Evolutionary conservation across 768 basidiomycete genomes (phyloP).

Genomic region (Boletus coccyginus): DNA sequence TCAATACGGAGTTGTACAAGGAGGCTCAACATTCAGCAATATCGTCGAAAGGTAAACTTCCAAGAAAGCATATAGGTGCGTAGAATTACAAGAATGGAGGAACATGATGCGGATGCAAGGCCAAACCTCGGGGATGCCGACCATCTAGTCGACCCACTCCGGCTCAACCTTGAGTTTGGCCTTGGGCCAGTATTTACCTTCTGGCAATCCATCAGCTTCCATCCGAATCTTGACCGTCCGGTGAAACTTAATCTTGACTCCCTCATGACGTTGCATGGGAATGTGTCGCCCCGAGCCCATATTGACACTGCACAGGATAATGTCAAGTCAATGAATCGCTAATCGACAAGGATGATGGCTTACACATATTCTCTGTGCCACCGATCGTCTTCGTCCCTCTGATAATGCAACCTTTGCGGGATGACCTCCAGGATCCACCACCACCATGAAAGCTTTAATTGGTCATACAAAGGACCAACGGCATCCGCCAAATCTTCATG

Average conservation of each 20-base stretch:
- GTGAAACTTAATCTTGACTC: slow-evolving; percentile 45
- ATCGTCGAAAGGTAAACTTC: background rate
- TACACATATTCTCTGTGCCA: slow-evolving; percentile 21
- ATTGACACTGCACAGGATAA: slow-evolving; percentile 28
- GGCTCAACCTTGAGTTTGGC: slow-evolving; percentile 38
- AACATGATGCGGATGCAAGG: background rate
- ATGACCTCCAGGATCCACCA: slow-evolving; percentile 73
- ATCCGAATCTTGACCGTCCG: slow-evolving; percentile 48
- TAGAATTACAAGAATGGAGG: background rate
- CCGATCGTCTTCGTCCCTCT: slow-evolving; percentile 19
- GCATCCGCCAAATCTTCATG: slow-evolving; percentile 64
- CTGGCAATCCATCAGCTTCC: slow-evolving; percentile 41
- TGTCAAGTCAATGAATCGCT: background rate
- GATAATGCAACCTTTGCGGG: slow-evolving; percentile 35
- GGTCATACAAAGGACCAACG: slow-evolving; percentile 50
- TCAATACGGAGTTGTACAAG: background rate
- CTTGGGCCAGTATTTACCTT: slow-evolving; percentile 39
- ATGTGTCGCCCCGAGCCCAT: slow-evolving; percentile 41
- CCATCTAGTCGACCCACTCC: slow-evolving; percentile 38
- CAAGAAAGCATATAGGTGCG: background rate
- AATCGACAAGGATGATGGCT: background rate
- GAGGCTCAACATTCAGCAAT: too few species aligned
- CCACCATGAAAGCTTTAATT: slow-evolving; percentile 41
- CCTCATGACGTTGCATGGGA: slow-evolving; percentile 36
- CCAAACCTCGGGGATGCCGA: background rate